Conservation (phyloP, 169 alveolate species). For the Theileria sp. region DNA sequence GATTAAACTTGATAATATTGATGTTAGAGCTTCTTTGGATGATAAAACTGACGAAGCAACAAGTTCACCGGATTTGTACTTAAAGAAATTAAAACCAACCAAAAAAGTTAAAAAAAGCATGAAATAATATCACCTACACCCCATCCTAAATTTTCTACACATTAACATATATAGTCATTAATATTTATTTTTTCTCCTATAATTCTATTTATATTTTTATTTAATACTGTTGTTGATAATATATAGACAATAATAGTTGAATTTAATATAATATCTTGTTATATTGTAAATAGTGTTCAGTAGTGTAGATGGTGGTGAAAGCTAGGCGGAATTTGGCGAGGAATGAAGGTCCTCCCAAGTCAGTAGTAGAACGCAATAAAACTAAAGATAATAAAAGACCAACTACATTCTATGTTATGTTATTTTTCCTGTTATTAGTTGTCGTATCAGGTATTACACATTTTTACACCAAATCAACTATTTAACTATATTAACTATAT, state of each 20-base stretch:
- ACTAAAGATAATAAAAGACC: slow-evolving; percentile 11
- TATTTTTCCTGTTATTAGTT: slow-evolving; percentile 35
- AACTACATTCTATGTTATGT: slow-evolving; percentile 48
- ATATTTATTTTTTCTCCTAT: neutral
- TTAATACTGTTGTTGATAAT: neutral
- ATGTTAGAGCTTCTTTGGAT: neutral
- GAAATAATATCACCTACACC: neutral
- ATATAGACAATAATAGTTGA: too few relatives aligned
- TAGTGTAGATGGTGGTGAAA: slow-evolving; percentile 27
- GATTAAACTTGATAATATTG: neutral
- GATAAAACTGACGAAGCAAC: neutral
- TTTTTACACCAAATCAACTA: neutral
- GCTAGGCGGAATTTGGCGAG: slow-evolving; percentile 35
- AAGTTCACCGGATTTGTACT: neutral
- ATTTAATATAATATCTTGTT: too few relatives aligned
- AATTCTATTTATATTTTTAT: too few relatives aligned
- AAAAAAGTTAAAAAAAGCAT: neutral
- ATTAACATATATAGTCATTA: neutral
- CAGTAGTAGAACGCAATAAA: slow-evolving; percentile 11
- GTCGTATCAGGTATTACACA: slow-evolving; percentile 51
- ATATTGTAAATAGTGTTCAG: neutral
- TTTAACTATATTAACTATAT: neutral
- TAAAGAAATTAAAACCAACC: neutral
- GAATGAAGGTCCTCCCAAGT: slow-evolving; percentile 46
- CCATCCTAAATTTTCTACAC: neutral